Evolutionary conservation across 148 eudicot genomes (phyloP).

Genomic region (Fagopyrum tataricum): DNA sequence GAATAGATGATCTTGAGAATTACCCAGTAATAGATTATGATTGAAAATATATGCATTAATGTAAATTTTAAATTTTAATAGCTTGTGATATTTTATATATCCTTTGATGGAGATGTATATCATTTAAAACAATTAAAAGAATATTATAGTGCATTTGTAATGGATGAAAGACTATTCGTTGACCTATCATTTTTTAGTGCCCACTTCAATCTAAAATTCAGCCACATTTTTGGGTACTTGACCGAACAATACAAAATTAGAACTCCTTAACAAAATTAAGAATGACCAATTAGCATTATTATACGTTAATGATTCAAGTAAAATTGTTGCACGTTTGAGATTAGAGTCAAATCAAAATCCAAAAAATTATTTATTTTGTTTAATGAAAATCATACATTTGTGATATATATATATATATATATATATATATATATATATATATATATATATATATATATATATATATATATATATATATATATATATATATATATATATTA

Average conservation of each 20-base stretch:
- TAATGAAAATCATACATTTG: not conserved
- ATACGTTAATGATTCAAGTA: not conserved
- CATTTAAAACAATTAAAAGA: not conserved
- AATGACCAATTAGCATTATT: not conserved
- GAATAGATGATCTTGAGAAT: too few species aligned
- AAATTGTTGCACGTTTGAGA: not conserved
- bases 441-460: not conserved
- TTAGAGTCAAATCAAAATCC: not conserved
- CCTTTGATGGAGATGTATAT: not conserved
- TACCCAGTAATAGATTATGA: too few species aligned
- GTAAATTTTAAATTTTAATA: too few species aligned
- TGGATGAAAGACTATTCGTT: not conserved
- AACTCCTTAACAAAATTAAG: not conserved
- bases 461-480: too few species aligned
- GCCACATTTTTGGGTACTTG: conserved; percentile 3
- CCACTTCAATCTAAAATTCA: conserved; percentile 5
- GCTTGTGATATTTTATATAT: not conserved
- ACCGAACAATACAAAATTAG: not conserved
- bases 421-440: too few species aligned
- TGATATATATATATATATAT: not conserved
- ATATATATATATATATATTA: too few species aligned
- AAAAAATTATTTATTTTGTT: not conserved
- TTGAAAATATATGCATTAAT: too few species aligned
- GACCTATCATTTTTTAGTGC: conserved; percentile 1
- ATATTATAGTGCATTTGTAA: not conserved